Conservation (phyloP, 2,329 filamentous ascomycete genomes). For the Fusarium setosum region DNA sequence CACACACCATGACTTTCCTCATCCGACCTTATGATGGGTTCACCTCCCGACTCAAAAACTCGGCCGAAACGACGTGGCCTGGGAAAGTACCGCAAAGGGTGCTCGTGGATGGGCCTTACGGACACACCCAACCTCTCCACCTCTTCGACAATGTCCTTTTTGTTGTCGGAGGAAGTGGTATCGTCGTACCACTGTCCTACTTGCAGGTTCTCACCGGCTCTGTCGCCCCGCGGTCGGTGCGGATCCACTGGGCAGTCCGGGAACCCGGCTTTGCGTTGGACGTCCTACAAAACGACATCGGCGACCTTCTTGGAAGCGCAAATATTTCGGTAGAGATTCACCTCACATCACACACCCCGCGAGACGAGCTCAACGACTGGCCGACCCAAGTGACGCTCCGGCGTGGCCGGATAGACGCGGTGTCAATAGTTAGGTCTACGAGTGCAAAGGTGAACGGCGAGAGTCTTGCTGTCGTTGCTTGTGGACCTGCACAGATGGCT, state of each 20-base stretch:
- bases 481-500: conserved; percentile 57
- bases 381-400: conserved; percentile 30
- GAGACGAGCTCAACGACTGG: conserved; percentile 14
- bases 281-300: conserved; percentile 49
- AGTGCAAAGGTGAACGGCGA: conserved; percentile 33
- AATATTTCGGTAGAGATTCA: conserved; percentile 52
- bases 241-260: conserved; percentile 57
- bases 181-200: conserved; percentile 56
- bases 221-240: conserved; percentile 38
- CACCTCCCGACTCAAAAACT: conserved; percentile 50
- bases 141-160: conserved; percentile 55
- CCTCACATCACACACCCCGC: conserved; percentile 42
- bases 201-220: conserved; percentile 42
- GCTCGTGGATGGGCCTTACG: conserved; percentile 59
- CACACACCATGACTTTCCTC: conserved; percentile 52
- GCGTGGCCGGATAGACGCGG: conserved; percentile 48
- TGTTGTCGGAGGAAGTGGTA: conserved; percentile 58
- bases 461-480: conserved; percentile 55
- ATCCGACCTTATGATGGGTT: conserved; percentile 59
- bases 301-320: conserved; percentile 39
- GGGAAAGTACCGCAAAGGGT: conserved; percentile 46
- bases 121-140: conserved; percentile 52
- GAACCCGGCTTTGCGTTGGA: conserved; percentile 52
- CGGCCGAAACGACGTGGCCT: conserved; percentile 42
- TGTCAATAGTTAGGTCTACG: conserved; percentile 45